Percentiles rank a stretch among this genome's conserved stretches.
Evolutionary conservation across 352 stramenopile genomes (phyloP).

Genomic region (Globisporangium abappressorium): DNA sequence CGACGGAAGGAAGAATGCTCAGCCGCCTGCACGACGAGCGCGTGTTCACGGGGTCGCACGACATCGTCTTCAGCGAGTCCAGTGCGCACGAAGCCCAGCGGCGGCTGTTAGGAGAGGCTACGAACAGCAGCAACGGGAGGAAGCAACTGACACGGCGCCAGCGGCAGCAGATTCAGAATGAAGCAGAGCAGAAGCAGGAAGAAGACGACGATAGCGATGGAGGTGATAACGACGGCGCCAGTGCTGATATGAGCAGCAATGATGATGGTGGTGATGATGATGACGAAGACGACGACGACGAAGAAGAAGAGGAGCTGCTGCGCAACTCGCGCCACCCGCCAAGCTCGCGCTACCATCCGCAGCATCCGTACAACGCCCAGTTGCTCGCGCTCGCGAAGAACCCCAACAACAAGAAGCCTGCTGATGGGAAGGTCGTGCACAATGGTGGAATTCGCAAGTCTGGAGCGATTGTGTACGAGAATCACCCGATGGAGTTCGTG

Average conservation of each 20-base stretch:
- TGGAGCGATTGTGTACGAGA: slow-evolving; percentile 14
- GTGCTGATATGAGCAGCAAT: neutral
- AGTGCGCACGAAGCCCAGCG: slow-evolving; percentile 16
- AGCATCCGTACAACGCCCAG: slow-evolving; percentile 43
- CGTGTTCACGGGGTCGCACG: slow-evolving; percentile 61
- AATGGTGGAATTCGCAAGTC: slow-evolving; percentile 5
- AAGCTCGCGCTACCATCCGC: slow-evolving; percentile 27
- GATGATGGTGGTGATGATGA: neutral
- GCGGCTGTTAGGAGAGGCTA: neutral
- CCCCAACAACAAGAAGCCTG: slow-evolving; percentile 2
- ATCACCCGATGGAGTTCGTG: slow-evolving; percentile 55
- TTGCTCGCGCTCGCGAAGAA: slow-evolving; percentile 22
- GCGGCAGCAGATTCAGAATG: neutral
- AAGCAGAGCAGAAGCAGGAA: slow-evolving; percentile 17
- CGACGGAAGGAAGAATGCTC: slow-evolving; percentile 31
- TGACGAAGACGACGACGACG: neutral
- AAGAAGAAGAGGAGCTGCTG: slow-evolving; percentile 7
- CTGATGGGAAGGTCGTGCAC: neutral
- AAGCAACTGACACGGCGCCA: neutral
- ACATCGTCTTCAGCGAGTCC: slow-evolving; percentile 43
- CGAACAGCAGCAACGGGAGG: slow-evolving; percentile 2
- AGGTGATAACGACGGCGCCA: neutral
- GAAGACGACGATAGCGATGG: slow-evolving; percentile 22
- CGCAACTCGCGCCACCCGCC: slow-evolving; percentile 20
- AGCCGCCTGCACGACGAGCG: slow-evolving; percentile 55